phyloP scores from a whole-genome alignment of 2,329 filamentous ascomycete genomes.

The Alternaria metachromatica region DNA sequence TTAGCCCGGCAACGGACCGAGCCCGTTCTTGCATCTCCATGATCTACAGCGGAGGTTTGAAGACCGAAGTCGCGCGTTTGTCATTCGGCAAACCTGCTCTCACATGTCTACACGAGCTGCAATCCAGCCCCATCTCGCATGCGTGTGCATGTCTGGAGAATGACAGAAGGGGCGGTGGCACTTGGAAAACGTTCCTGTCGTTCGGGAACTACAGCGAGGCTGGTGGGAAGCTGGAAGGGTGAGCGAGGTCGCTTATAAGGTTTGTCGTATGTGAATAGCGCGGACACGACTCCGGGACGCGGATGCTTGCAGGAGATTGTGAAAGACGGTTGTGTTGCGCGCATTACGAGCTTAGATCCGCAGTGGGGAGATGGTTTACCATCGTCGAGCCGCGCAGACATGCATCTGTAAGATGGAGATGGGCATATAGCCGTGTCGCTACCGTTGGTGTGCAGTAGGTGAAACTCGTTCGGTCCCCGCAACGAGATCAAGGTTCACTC shows the following conservation, averaged over 20 bases:
- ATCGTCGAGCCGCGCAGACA: neutral
- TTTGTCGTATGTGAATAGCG: neutral
- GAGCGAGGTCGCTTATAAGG: neutral
- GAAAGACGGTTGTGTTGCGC: neutral
- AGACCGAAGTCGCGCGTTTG: neutral
- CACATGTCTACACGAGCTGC: neutral
- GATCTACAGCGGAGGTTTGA: neutral
- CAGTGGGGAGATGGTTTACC: neutral
- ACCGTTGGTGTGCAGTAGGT: neutral
- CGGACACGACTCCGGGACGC: neutral
- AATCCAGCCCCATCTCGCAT: neutral
- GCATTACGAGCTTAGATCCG: neutral
- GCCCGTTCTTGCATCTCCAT: neutral
- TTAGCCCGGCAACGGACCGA: conserved; percentile 15
- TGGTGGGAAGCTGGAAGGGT: neutral
- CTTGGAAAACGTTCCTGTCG: neutral
- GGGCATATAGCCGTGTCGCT: neutral
- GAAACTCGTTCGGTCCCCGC: neutral
- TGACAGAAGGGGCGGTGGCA: neutral
- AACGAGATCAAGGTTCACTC: conserved; percentile 2
- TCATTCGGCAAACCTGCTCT: neutral
- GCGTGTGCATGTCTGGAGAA: neutral
- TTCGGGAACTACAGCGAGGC: neutral
- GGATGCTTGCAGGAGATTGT: neutral
- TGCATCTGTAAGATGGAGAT: conserved; percentile 3